These are phyloP conservation scores for Aspergillus udagawae DNA, from an alignment of 2,329 filamentous ascomycete genomes.

Conservation along the genomic window DNA sequence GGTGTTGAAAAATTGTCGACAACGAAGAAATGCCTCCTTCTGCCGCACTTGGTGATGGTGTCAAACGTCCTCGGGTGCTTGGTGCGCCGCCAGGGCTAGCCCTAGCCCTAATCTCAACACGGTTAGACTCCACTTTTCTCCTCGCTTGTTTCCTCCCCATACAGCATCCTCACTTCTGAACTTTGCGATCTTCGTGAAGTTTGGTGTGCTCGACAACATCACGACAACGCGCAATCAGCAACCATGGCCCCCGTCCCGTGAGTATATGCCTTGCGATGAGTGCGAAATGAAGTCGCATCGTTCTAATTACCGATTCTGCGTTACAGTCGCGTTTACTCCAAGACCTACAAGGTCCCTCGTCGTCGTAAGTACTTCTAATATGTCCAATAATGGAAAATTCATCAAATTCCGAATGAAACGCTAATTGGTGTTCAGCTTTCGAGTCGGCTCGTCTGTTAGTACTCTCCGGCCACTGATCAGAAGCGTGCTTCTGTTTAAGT, in stretches of 20 bases:
- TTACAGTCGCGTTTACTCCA: constrained; percentile 73
- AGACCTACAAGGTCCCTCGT: constrained; percentile 98
- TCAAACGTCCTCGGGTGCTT: constrained; percentile 20
- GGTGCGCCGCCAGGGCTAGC: constrained; percentile 25
- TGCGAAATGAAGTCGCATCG: constrained; percentile 35
- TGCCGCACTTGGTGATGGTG: constrained; percentile 21
- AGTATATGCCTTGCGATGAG: constrained; percentile 30
- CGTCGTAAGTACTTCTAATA: constrained; percentile 56
- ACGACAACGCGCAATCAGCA: constrained; percentile 38
- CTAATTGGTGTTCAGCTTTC: constrained; percentile 61
- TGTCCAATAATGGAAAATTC: constrained; percentile 8
- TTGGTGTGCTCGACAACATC: constrained; percentile 31
- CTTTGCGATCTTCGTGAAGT: constrained; percentile 21
- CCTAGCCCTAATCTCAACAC: constrained; percentile 19
- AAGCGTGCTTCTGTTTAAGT: constrained; percentile 98
- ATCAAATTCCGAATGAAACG: constrained; percentile 12
- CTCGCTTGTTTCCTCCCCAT: constrained; percentile 20
- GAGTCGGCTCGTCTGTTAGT: constrained; percentile 99
- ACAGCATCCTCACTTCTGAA: constrained; percentile 17
- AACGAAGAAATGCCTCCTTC: constrained; percentile 27
- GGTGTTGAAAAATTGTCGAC: constrained; percentile 37
- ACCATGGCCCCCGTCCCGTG: constrained; percentile 42
- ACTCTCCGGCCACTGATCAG: constrained; percentile 86
- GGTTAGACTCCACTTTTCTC: constrained; percentile 15
- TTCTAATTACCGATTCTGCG: constrained; percentile 24